Evolutionary conservation across 768 basidiomycete species (phyloP).

Genomic region (Gautieria morchelliformis): DNA sequence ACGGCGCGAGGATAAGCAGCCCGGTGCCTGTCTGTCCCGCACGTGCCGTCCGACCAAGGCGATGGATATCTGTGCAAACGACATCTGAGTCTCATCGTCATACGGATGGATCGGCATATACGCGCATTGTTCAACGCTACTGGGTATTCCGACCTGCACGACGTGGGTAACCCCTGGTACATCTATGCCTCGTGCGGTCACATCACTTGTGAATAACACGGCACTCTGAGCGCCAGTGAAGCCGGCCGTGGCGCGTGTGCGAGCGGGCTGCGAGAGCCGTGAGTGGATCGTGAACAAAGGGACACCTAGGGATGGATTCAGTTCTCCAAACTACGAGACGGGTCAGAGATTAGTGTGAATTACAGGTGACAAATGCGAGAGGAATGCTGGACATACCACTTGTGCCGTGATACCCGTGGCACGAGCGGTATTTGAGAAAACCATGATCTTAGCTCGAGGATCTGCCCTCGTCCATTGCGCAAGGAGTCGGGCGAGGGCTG

Average conservation of each 20-base stretch:
- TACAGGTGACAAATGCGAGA: not conserved
- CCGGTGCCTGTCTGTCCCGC: constrained; percentile 37
- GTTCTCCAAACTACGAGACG: not conserved
- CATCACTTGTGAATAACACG: constrained; percentile 44
- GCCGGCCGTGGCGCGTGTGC: constrained; percentile 37
- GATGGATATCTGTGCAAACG: constrained; percentile 23
- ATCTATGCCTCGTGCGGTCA: constrained; percentile 59
- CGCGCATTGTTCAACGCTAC: constrained; percentile 24
- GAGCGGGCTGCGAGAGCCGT: constrained; percentile 38
- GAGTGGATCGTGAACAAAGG: constrained; percentile 49
- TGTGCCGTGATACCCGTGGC: constrained; percentile 36
- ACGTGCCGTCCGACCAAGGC: constrained; percentile 32
- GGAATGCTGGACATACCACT: constrained; percentile 17
- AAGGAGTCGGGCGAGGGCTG: constrained; percentile 32
- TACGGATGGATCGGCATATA: constrained; percentile 15
- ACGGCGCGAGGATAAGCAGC: constrained; percentile 42
- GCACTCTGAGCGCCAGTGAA: constrained; percentile 37
- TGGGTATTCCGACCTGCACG: constrained; percentile 36
- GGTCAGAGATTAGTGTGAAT: not conserved
- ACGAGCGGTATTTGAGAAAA: constrained; percentile 62
- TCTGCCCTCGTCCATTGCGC: constrained; percentile 24
- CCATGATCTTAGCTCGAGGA: constrained; percentile 34
- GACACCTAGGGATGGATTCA: constrained; percentile 5
- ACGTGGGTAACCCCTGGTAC: constrained; percentile 57
- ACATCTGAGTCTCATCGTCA: not conserved